These are phyloP conservation scores for Pseudogymnoascus sp. DNA, from an alignment of 2,329 filamentous ascomycete species.

Conservation along the genomic window DNA sequence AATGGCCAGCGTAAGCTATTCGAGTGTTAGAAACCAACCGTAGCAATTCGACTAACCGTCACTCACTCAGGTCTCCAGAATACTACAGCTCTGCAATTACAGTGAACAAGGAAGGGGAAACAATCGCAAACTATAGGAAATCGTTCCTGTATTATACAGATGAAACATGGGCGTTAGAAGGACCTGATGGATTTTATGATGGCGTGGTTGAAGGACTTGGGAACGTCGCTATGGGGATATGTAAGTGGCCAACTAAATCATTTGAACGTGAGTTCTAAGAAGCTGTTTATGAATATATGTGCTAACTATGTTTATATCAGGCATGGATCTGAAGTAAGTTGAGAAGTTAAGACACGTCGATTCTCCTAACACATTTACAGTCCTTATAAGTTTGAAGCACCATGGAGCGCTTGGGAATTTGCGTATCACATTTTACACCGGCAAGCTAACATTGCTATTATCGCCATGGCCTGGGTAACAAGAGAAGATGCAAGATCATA, in stretches of 20 bases:
- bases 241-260: slow-evolving; percentile 32
- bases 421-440: slow-evolving; percentile 47
- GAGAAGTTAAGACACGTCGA: neutral
- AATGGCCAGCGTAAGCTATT: slow-evolving; percentile 37
- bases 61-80: slow-evolving; percentile 35
- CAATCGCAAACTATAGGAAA: slow-evolving; percentile 55
- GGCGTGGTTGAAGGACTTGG: slow-evolving; percentile 43
- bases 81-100: slow-evolving; percentile 52
- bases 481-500: slow-evolving; percentile 42
- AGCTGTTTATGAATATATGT: neutral
- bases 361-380: slow-evolving; percentile 28
- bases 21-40: slow-evolving; percentile 44
- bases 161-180: slow-evolving; percentile 43
- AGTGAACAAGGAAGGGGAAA: slow-evolving; percentile 53
- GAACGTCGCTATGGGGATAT: slow-evolving; percentile 52
- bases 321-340: slow-evolving; percentile 56
- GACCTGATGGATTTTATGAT: slow-evolving; percentile 43
- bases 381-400: slow-evolving; percentile 45
- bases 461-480: slow-evolving; percentile 76
- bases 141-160: slow-evolving; percentile 47
- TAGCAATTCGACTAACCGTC: neutral
- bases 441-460: slow-evolving; percentile 55
- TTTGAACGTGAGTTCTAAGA: slow-evolving; percentile 13
- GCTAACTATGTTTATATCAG: slow-evolving; percentile 22
- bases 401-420: slow-evolving; percentile 45